Percentiles rank a stretch among this genome's conserved stretches.
Evolutionary conservation across 2,329 filamentous ascomycete genomes (phyloP).

Genomic region (Cladosporium velox): DNA sequence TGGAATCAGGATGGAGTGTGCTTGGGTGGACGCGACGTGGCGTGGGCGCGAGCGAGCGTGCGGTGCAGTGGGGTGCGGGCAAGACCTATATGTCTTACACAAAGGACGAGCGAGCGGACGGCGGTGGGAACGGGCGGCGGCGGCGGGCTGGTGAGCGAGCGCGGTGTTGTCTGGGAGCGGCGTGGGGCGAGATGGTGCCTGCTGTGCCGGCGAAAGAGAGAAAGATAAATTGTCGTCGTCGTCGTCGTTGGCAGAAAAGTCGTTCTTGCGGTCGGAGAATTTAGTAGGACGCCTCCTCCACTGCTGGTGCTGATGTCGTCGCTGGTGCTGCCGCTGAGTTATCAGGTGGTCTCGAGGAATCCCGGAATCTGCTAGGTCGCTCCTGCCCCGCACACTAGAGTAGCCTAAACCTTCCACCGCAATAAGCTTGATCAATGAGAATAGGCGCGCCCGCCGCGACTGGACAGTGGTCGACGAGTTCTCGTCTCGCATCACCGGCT

Average conservation of each 20-base stretch:
- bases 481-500: constrained; percentile 10
- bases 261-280: not conserved
- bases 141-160: constrained; percentile 10
- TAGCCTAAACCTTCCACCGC: not conserved
- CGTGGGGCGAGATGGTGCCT: not conserved
- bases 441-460: not conserved
- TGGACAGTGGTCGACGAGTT: not conserved
- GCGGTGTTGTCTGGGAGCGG: not conserved
- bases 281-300: not conserved
- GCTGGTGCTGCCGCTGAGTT: not conserved
- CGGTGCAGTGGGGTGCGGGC: constrained; percentile 17
- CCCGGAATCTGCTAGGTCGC: not conserved
- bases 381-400: not conserved
- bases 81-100: constrained; percentile 21
- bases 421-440: not conserved
- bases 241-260: not conserved
- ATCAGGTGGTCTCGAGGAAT: constrained; percentile 3
- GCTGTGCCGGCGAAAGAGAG: not conserved
- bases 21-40: constrained; percentile 8
- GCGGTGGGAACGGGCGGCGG: not conserved
- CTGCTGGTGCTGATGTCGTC: not conserved
- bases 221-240: not conserved
- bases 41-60: constrained; percentile 14
- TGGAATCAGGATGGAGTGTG: constrained; percentile 21
- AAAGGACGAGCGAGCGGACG: constrained; percentile 15